phyloP scores from a whole-genome alignment of 1,284 basidiomycete species.

The Sutorius eximius region DNA sequence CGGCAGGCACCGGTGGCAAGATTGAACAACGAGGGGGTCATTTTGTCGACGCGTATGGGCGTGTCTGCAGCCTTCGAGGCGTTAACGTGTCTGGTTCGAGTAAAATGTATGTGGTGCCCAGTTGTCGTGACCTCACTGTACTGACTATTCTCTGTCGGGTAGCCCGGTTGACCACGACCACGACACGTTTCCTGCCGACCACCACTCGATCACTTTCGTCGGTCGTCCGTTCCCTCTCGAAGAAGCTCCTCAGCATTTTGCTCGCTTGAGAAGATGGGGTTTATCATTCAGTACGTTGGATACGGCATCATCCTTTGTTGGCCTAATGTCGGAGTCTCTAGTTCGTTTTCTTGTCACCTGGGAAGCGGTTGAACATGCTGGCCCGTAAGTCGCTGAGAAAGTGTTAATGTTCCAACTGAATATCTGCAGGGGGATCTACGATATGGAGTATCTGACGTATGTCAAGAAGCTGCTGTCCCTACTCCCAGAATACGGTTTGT shows the following conservation, averaged over 20 bases:
- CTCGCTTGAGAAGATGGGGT: constrained; percentile 80
- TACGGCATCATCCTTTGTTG: background rate
- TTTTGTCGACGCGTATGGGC: constrained; percentile 74
- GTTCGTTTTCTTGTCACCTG: constrained; percentile 91
- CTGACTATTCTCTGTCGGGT: constrained; percentile 8
- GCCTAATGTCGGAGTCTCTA: constrained; percentile 30
- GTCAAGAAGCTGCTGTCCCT: constrained; percentile 70
- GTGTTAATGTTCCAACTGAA: background rate
- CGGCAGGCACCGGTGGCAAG: constrained; percentile 53
- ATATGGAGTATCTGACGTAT: constrained; percentile 83
- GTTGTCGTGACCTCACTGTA: background rate
- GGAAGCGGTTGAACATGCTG: constrained; percentile 94
- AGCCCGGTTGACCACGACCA: constrained; percentile 67
- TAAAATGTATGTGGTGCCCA: constrained; percentile 67
- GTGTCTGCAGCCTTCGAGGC: constrained; percentile 76
- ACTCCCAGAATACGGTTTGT: constrained; percentile 80
- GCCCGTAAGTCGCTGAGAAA: constrained; percentile 61
- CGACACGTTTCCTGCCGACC: constrained; percentile 61
- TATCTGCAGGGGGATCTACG: constrained; percentile 69
- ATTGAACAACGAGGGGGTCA: constrained; percentile 65
- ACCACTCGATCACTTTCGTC: constrained; percentile 71
- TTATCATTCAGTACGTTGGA: constrained; percentile 71
- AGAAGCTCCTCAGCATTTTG: constrained; percentile 82
- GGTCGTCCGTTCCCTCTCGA: constrained; percentile 81
- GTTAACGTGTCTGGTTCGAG: constrained; percentile 81